Conservation (phyloP, 805 yeast species). For the Saturnispora ahearnii region DNA sequence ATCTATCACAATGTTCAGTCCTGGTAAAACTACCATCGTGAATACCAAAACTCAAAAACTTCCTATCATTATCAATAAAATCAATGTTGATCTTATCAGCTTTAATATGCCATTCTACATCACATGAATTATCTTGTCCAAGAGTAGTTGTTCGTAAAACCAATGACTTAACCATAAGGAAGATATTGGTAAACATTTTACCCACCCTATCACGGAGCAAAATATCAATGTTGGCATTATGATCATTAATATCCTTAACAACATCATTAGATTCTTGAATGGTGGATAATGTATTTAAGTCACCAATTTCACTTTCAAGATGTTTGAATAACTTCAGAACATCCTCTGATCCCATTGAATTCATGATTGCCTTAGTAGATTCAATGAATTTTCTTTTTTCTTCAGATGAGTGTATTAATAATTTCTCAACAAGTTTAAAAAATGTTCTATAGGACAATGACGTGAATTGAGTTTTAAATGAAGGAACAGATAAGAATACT, state of each 20-base stretch:
- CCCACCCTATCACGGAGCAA: conserved; percentile 30
- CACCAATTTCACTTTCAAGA: conserved; percentile 6
- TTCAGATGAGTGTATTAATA: conserved; percentile 62
- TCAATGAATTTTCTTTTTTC: conserved; percentile 47
- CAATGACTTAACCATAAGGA: conserved; percentile 35
- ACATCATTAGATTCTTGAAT: conserved; percentile 27
- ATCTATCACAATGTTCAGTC: conserved; percentile 54
- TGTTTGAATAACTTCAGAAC: conserved; percentile 23
- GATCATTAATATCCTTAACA: conserved; percentile 38
- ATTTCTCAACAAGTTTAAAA: conserved; percentile 50
- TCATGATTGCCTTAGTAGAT: conserved; percentile 52
- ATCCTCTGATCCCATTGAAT: conserved; percentile 65
- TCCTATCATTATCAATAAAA: conserved; percentile 44
- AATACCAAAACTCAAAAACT: conserved; percentile 58
- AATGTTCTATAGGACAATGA: conserved; percentile 65
- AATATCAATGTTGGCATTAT: conserved; percentile 18
- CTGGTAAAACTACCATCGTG: conserved; percentile 54
- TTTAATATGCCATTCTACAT: conserved; percentile 49
- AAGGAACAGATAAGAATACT: conserved; percentile 59
- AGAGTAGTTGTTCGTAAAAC: conserved; percentile 15
- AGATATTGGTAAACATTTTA: conserved; percentile 34
- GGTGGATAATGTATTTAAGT: conserved; percentile 9
- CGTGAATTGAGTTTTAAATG: conserved; percentile 57
- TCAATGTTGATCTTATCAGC: conserved; percentile 69
- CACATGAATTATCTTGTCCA: conserved; percentile 12